Evolutionary conservation across 1,139 yeast species (phyloP).

Genomic region (Spathaspora sp.): DNA sequence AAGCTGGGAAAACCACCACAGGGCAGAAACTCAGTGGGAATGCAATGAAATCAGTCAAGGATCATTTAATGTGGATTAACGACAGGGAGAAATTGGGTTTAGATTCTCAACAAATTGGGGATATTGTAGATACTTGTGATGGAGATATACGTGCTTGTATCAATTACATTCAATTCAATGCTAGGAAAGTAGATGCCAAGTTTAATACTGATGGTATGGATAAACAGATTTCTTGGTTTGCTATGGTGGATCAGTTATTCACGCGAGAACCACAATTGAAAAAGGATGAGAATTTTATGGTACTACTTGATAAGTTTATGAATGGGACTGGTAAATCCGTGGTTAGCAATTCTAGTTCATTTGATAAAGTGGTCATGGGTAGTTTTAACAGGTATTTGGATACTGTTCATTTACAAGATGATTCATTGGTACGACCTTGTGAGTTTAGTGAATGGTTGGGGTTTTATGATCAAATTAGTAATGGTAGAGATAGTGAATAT

Average conservation of each 20-base stretch:
- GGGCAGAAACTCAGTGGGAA: conserved; percentile 33
- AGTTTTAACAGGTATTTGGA: conserved; percentile 67
- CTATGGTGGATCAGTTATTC: conserved; percentile 54
- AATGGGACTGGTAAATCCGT: conserved; percentile 42
- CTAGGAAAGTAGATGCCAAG: conserved; percentile 18
- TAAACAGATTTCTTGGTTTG: conserved; percentile 58
- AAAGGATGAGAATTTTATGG: conserved; percentile 48
- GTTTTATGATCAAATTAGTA: conserved; percentile 57
- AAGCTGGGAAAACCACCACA: conserved; percentile 41
- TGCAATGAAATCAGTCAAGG: conserved; percentile 42
- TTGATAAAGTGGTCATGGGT: conserved; percentile 69
- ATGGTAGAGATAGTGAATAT: conserved; percentile 51
- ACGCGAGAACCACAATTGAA: conserved; percentile 47
- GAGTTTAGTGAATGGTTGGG: conserved; percentile 74
- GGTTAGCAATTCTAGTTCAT: conserved; percentile 43
- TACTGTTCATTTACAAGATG: conserved; percentile 59
- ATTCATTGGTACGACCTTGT: conserved; percentile 59
- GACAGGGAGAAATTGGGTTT: conserved; percentile 31
- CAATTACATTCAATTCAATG: conserved; percentile 75
- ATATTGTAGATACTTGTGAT: conserved; percentile 69
- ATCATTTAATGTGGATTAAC: conserved; percentile 34
- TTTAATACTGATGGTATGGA: conserved; percentile 39
- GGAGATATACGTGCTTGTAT: conserved; percentile 87
- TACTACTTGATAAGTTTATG: conserved; percentile 34
- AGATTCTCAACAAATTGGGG: conserved; percentile 37